Conservation (phyloP, 164 flowering plant species). For the Paratinospora sagittata region DNA sequence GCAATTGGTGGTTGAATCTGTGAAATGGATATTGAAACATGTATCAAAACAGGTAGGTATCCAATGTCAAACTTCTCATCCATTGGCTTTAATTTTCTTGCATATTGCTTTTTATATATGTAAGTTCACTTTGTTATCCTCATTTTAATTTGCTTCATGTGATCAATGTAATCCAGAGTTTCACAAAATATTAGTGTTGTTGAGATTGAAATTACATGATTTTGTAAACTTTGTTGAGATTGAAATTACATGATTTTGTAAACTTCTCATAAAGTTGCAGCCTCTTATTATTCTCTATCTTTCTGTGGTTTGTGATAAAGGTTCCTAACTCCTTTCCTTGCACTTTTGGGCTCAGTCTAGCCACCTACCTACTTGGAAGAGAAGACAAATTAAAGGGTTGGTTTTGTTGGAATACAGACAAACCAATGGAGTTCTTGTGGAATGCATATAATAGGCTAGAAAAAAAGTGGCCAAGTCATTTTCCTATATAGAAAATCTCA, state of each 20-base stretch:
- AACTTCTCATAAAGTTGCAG: not conserved
- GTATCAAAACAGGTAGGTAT: not conserved
- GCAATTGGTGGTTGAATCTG: not conserved
- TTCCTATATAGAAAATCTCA: not conserved
- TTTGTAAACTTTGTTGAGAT: not conserved
- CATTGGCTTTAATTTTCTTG: not conserved
- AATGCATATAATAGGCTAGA: not conserved
- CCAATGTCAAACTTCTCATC: not conserved
- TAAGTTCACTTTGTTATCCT: not conserved
- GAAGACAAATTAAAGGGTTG: conserved; percentile 2
- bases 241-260: not conserved
- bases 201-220: not conserved
- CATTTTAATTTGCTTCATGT: not conserved
- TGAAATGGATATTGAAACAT: not conserved
- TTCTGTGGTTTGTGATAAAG: not conserved
- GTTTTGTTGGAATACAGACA: not conserved
- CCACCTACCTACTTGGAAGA: not conserved
- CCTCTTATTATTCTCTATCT: not conserved
- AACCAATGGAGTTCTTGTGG: not conserved
- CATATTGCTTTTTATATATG: not conserved
- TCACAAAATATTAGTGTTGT: not conserved
- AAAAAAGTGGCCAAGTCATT: not conserved
- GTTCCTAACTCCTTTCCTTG: not conserved
- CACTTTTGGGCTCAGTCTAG: not conserved
- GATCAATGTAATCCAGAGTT: not conserved